Base-by-base conservation (phyloP, 106 monocot genomes). In the Amphibolis antarctica region DNA sequence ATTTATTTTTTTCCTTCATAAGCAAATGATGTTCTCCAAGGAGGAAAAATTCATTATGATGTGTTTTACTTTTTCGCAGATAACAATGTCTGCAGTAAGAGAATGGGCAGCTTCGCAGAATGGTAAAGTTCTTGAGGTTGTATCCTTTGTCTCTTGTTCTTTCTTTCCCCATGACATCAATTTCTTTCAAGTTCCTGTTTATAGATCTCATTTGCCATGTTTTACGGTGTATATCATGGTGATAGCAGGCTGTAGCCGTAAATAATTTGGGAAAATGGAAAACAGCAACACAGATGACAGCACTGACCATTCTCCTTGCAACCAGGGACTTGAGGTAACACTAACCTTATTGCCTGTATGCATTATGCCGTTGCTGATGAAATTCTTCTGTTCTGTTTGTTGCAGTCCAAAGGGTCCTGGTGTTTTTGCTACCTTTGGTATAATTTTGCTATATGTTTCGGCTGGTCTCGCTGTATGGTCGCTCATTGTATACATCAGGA, bases 181-280 rank as follows among this genome's bases (percentile, higher is more conserved):
- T 61, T 43, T 44, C 28, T 3, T 26, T 61, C 29, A 15, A 0
- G 15, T 60, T 60, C 42, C 22, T 4, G 23, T 42, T 22, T 19
- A 6, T 9, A 44, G 12, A 42, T 22, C 12, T 49, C 15, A 22
- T 10, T 61, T 61, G 42, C 36, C 19, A 20, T 42, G 7, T 61
- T 61, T 12, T 27, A 17, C 9, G 20, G 21, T 18, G 5, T 15
- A 26, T 46, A 26, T 50, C 47, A 57, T 28, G 63, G 25, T 25
- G 23, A 48, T 73, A 19, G 29, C 80, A 98, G 96, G 96, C 87
- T 66, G 96, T 98, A 27, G 86, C 90, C 28, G 96, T 98, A 59
- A 98, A 87, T 62, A 87, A 77, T 67, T 64, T 90, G 67, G 90
- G 90, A 42, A 98, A 98, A 57, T 98, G 96, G 96, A 98, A 98